Percentiles rank a stretch among this genome's conserved stretches.
These are phyloP conservation scores for Picea mariana DNA, from an alignment of 83 land plant species.

Conservation along the genomic window DNA sequence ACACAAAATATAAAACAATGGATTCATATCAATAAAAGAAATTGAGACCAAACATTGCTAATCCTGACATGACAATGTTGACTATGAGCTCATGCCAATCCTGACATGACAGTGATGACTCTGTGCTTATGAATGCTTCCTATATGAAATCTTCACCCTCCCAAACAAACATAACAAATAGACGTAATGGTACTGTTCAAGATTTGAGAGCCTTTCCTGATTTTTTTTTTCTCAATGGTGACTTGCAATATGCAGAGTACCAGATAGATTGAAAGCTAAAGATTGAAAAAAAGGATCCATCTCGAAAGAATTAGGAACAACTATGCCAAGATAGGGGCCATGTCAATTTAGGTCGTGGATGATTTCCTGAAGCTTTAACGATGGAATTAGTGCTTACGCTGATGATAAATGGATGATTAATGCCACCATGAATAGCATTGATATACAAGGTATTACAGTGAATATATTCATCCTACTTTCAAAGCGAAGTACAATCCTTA, in stretches of 20 bases:
- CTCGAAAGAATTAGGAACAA: slow-evolving; percentile 50
- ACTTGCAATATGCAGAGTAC: background rate
- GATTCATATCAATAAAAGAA: background rate
- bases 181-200: too few species aligned
- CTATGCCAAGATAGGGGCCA: too few species aligned
- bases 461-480: too few species aligned
- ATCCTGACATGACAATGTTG: slow-evolving; percentile 59
- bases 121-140: too few species aligned
- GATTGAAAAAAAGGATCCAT: background rate
- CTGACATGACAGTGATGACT: too few species aligned
- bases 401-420: too few species aligned
- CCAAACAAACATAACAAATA: too few species aligned
- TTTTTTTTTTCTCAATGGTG: slow-evolving; percentile 4
- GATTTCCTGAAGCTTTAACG: background rate
- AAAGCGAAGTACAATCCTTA: too few species aligned
- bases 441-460: too few species aligned
- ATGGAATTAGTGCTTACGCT: background rate
- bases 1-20: background rate
- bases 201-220: too few species aligned
- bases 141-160: too few species aligned
- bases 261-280: slow-evolving; percentile 27
- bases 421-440: too few species aligned
- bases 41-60: slow-evolving; percentile 44
- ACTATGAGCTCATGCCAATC: slow-evolving; percentile 25
- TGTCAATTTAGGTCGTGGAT: slow-evolving; percentile 15